Percentiles rank a stretch among this genome's conserved stretches.
Evolutionary conservation across 2,329 filamentous ascomycete species (phyloP).

Genomic region (Fusarium begoniae): DNA sequence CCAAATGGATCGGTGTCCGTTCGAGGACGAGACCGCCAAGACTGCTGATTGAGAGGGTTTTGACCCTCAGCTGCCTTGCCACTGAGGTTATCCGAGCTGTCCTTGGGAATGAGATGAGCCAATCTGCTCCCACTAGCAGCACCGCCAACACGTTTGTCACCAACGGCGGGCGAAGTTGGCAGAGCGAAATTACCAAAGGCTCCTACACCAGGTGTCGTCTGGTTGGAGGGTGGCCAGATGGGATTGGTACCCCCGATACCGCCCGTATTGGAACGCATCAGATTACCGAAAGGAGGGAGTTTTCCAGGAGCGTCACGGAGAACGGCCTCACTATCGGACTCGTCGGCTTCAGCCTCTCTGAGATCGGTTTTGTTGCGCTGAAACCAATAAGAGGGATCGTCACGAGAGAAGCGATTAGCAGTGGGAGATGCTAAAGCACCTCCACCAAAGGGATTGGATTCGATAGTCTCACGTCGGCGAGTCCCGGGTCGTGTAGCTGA

Average conservation of each 20-base stretch:
- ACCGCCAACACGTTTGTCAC: conserved; percentile 79
- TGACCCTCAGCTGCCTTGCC: conserved; percentile 61
- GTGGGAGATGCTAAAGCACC: conserved; percentile 69
- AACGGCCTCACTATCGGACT: conserved; percentile 54
- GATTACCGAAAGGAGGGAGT: conserved; percentile 52
- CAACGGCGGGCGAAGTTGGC: conserved; percentile 60
- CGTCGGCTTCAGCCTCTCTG: conserved; percentile 65
- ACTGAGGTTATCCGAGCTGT: conserved; percentile 72
- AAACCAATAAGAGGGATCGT: conserved; percentile 69
- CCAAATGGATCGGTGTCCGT: conserved; percentile 82
- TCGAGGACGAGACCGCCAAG: conserved; percentile 68
- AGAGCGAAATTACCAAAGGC: conserved; percentile 93
- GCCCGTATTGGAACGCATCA: conserved; percentile 65
- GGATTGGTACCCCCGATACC: conserved; percentile 57
- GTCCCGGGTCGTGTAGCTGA: conserved; percentile 75
- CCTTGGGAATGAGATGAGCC: conserved; percentile 84
- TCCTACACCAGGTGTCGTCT: conserved; percentile 73
- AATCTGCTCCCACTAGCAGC: conserved; percentile 82
- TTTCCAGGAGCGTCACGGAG: conserved; percentile 46
- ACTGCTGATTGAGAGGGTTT: conserved; percentile 51
- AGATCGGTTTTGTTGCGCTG: conserved; percentile 62
- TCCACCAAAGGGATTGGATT: conserved; percentile 70
- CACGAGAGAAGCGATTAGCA: conserved; percentile 66
- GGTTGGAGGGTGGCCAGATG: conserved; percentile 59
- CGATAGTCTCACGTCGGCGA: conserved; percentile 83